Evolutionary conservation across 2,329 filamentous ascomycete species (phyloP).

Genomic region (Aspergillus latus): DNA sequence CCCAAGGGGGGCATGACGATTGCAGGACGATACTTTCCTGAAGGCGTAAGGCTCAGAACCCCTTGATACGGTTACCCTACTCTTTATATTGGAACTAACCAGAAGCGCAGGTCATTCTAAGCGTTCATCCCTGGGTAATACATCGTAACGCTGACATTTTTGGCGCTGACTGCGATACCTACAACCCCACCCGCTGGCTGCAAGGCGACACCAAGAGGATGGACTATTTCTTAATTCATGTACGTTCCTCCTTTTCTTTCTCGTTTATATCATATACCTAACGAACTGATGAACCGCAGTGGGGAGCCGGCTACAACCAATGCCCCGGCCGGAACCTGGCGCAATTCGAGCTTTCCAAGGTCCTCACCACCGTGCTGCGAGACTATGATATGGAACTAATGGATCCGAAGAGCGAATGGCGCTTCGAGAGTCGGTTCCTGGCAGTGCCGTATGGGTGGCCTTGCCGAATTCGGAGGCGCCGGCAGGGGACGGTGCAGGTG

Average conservation of each 20-base stretch:
- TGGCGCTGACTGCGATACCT: constrained; percentile 33
- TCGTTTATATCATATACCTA: not conserved
- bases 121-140: constrained; percentile 35
- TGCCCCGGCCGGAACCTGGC: constrained; percentile 40
- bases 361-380: constrained; percentile 32
- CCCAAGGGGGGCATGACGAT: constrained; percentile 30
- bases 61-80: not conserved
- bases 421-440: constrained; percentile 28
- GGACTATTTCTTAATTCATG: constrained; percentile 15
- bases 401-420: constrained; percentile 21
- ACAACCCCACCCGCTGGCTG: constrained; percentile 37
- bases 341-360: constrained; percentile 38
- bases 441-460: constrained; percentile 8
- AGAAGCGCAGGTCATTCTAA: constrained; percentile 24
- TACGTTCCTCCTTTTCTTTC: not conserved
- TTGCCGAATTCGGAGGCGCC: not conserved
- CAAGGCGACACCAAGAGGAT: constrained; percentile 4
- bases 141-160: constrained; percentile 32
- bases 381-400: constrained; percentile 37
- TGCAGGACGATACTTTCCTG: constrained; percentile 22
- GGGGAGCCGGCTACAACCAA: constrained; percentile 39
- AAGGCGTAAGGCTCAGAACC: constrained; percentile 19
- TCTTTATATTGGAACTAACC: not conserved
- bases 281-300: constrained; percentile 17
- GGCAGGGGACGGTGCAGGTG: no score